Base-by-base conservation (phyloP, 2,329 filamentous ascomycete species). In the Exophiala bonariae region DNA sequence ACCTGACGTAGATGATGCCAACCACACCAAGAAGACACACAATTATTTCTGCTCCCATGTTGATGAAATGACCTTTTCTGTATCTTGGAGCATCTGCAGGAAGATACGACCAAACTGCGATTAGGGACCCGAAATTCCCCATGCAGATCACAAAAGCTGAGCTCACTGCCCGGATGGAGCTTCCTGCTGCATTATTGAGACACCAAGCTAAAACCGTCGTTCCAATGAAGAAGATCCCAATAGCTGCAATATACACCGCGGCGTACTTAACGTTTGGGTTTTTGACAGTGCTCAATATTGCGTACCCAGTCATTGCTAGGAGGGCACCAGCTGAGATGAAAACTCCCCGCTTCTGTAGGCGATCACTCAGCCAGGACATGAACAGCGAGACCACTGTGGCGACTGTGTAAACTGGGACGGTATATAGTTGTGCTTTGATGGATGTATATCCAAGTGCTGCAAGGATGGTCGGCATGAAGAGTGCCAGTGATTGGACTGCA, bases 401-500 rank as follows among this genome's bases (percentile, higher is more conserved):
- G 11, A 17, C 16, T 17, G 53, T 86, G 58, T 92, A 92, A 0
- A 87, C 86, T 0, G 86, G 86, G 0, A 90, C 86, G 9, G 78
- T 82, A 36, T 90, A 75, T 3, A 92, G 74, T 59, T 92, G 87
- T 1, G 85, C 80, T 7, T 67, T 77, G 1, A 85, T 84, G 0
- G 75, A 69, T 6, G 75, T 70, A 66, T 85, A 79, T 5, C 77
- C 77, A 57, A 79, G 59, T 50, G 79, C 70, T 36, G 74, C 72
- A 56, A 95, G 85, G 61, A 93, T 93, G 18, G 82, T 86, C 0
- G 89, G 89, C 3, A 91, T 70, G 69, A 95, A 90, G 6, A 90
- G 74, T 2, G 81, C 84, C 67, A 89, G 89, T 4, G 83, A 37
- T 20, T 30, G 28, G 3, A 28, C 22, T 14, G 22, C 28, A 16